Base-by-base conservation (phyloP, 2,329 filamentous ascomycete genomes). In the Fusarium pseudonygamai region DNA sequence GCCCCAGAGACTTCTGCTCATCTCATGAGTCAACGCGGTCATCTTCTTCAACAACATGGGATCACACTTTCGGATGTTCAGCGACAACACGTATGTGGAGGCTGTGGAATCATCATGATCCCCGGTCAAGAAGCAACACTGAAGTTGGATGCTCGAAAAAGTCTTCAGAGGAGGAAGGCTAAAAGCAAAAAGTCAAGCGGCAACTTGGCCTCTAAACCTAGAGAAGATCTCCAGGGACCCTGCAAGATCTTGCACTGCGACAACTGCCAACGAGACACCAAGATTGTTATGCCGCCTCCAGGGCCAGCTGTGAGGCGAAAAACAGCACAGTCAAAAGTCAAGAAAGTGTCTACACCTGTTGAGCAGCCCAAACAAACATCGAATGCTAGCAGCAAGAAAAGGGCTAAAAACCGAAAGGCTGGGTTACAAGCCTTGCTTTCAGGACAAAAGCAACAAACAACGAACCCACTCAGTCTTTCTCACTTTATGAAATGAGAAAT, bases 361-460 rank as follows among this genome's bases (percentile, higher is more conserved):
- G 75, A 76, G 26, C 57, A 64, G 80, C 58, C 84, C 77, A 75
- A 80, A 68, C 75, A 67, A 22, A 83, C 85, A 5, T 82, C 86
- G 39, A 90, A 88, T 77, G 86, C 88, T 13, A 89, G 82, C 81
- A 91, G 88, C 82, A 91, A 90, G 81, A 92, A 91, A 82, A 85
- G 90, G 56, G 88, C 90, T 37, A 92, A 90, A 82, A 88, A 84
- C 69, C 85, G 90, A 67, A 93, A 92, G 80, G 88, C 89, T 39
- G 90, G 89, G 3, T 83, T 93, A n/a, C 89, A 92, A 78, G 90
- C 90, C 57, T 79, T 93, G 45, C 83, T 93, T n/a, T 85, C 82
- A 9, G 79, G 86, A 53, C 88, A 89, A 72, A 84, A 84, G 76
- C 84, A 84, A 58, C 84, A 83, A 75, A 76, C 82, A 9, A 76